Conservation (phyloP, 768 basidiomycete species). For the Auricularia cornea region DNA sequence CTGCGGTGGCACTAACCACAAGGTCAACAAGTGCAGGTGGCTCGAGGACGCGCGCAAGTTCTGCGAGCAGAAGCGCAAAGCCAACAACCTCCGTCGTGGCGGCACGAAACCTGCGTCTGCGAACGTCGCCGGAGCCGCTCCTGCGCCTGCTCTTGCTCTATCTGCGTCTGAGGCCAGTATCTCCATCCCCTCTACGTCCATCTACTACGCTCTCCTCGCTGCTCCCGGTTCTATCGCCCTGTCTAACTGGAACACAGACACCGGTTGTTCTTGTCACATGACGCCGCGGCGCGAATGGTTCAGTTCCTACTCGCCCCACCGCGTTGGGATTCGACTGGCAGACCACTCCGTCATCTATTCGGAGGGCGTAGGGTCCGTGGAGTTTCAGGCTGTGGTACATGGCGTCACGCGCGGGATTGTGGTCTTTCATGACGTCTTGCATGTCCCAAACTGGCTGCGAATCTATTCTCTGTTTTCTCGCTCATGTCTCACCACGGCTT, state of each 20-base stretch:
- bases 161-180: too few species aligned
- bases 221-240: neutral
- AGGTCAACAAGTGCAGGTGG: too few species aligned
- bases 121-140: too few species aligned
- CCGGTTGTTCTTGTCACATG: neutral
- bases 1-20: too few species aligned
- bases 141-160: too few species aligned
- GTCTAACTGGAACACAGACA: neutral
- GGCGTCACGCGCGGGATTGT: neutral
- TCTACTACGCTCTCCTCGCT: neutral
- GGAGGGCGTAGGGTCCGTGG: neutral
- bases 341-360: neutral
- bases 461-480: conserved; percentile 8
- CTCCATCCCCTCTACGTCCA: too few species aligned
- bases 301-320: neutral
- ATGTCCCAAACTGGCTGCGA: conserved; percentile 3
- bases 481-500: conserved; percentile 11
- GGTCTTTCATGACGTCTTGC: conserved; percentile 4
- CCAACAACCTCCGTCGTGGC: too few species aligned
- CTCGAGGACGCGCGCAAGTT: too few species aligned
- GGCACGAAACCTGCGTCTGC: too few species aligned
- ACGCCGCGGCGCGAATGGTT: conserved; percentile 3
- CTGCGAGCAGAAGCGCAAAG: too few species aligned
- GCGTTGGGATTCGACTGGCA: neutral
- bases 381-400: neutral